Evolutionary conservation across 805 yeast species (phyloP).

Genomic region (Pichia manshurica): DNA sequence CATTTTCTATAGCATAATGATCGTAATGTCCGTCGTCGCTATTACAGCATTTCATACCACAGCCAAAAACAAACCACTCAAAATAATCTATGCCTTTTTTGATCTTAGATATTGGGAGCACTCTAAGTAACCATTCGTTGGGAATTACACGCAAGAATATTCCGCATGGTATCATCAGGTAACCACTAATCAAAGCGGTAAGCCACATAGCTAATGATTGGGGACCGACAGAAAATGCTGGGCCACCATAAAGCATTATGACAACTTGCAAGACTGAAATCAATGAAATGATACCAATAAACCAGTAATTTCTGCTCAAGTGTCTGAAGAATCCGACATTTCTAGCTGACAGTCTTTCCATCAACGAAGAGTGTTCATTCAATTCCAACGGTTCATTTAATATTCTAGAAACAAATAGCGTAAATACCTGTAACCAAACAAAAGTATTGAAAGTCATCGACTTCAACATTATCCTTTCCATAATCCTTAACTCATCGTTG

Average conservation of each 20-base stretch:
- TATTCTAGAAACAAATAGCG: constrained; percentile 83
- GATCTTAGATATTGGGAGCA: constrained; percentile 60
- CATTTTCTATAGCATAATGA: constrained; percentile 1
- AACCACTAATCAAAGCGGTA: constrained; percentile 76
- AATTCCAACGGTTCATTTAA: constrained; percentile 60
- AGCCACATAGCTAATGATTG: constrained; percentile 90
- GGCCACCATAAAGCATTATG: constrained; percentile 96
- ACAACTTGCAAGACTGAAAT: constrained; percentile 82
- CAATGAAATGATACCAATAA: constrained; percentile 61
- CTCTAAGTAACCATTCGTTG: constrained; percentile 59
- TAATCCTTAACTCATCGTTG: constrained; percentile 26
- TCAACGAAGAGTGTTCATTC: constrained; percentile 54
- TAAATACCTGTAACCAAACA: constrained; percentile 97
- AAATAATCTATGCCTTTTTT: constrained; percentile 21
- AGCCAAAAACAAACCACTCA: constrained; percentile 16
- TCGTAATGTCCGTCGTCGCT: neutral
- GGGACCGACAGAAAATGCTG: constrained; percentile 77
- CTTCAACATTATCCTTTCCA: constrained; percentile 53
- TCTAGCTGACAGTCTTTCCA: constrained; percentile 52
- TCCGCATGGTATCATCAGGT: constrained; percentile 78
- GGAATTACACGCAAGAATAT: constrained; percentile 72
- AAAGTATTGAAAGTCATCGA: constrained; percentile 93
- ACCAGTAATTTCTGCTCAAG: constrained; percentile 76
- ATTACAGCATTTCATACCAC: constrained; percentile 8
- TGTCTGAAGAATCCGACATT: constrained; percentile 82